Conservation (phyloP, 257 asterid genomes). For the Marsdenia floribunda region DNA sequence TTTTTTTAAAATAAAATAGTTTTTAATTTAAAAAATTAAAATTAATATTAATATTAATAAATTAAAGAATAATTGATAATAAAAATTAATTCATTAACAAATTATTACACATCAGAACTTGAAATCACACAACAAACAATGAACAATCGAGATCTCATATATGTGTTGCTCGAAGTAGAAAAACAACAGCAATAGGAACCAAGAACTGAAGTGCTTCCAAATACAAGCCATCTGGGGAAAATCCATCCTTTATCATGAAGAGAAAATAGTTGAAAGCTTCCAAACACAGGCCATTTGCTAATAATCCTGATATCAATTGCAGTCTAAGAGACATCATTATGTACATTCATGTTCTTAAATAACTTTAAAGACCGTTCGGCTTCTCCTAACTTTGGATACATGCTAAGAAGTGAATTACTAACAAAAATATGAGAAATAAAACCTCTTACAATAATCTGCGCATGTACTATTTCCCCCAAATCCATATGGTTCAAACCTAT, state of each 20-base stretch:
- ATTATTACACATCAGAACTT: too few relatives aligned
- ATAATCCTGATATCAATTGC: slow-evolving; percentile 54
- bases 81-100: too few relatives aligned
- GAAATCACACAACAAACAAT: too few relatives aligned
- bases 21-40: too few relatives aligned
- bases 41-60: too few relatives aligned
- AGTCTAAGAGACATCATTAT: slow-evolving; percentile 48
- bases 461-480: slow-evolving; percentile 39
- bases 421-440: slow-evolving; percentile 40
- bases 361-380: slow-evolving; percentile 34
- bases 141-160: too few relatives aligned
- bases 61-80: too few relatives aligned
- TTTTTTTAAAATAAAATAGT: too few relatives aligned
- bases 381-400: slow-evolving; percentile 41
- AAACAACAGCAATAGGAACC: too few relatives aligned
- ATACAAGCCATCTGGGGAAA: slow-evolving; percentile 37
- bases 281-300: slow-evolving; percentile 37
- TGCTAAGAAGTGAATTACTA: slow-evolving; percentile 44
- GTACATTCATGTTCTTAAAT: slow-evolving; percentile 39
- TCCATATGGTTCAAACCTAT: slow-evolving; percentile 34
- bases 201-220: too few relatives aligned
- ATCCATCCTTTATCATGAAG: slow-evolving; percentile 40
- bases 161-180: too few relatives aligned
- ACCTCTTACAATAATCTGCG: slow-evolving; percentile 40
- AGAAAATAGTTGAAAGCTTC: slow-evolving; percentile 40